phyloP scores from a whole-genome alignment of 2,329 filamentous ascomycete genomes.

The Colletotrichum horii region DNA sequence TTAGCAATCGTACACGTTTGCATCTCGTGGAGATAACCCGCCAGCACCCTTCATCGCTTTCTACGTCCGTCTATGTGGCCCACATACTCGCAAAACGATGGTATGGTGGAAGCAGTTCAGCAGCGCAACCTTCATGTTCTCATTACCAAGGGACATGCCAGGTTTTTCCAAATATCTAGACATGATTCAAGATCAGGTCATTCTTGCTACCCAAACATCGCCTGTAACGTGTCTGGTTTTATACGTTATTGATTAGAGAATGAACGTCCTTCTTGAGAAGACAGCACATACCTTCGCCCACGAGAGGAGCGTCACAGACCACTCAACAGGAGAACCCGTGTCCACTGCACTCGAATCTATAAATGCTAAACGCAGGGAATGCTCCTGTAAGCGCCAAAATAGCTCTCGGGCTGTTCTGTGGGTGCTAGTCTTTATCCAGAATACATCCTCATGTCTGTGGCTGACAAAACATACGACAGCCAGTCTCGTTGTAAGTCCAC shows the following conservation, averaged over 20 bases:
- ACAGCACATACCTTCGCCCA: not conserved
- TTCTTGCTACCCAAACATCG: too few species aligned
- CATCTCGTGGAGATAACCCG: too few species aligned
- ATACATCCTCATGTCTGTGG: not conserved
- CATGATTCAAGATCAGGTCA: too few species aligned
- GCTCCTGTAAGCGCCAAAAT: not conserved
- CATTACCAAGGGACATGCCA: not conserved
- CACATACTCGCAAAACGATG: not conserved
- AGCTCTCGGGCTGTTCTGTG: too few species aligned
- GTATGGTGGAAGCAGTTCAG: not conserved
- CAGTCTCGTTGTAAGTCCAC: not conserved
- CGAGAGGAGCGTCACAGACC: not conserved
- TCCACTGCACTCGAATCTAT: fast-evolving
- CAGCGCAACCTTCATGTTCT: not conserved
- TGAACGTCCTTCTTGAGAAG: not conserved
- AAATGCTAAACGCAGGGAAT: fast-evolving
- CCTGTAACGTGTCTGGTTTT: not conserved
- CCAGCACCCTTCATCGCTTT: too few species aligned
- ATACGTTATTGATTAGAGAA: not conserved
- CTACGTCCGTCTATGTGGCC: too few species aligned
- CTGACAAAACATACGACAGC: fast-evolving
- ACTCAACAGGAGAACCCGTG: fast-evolving
- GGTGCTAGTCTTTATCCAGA: fast-evolving
- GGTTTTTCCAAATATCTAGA: not conserved
- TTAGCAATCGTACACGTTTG: too few species aligned